These are phyloP conservation scores for Fonsecaea monophora DNA, from an alignment of 2,329 filamentous ascomycete species.

Conservation along the genomic window DNA sequence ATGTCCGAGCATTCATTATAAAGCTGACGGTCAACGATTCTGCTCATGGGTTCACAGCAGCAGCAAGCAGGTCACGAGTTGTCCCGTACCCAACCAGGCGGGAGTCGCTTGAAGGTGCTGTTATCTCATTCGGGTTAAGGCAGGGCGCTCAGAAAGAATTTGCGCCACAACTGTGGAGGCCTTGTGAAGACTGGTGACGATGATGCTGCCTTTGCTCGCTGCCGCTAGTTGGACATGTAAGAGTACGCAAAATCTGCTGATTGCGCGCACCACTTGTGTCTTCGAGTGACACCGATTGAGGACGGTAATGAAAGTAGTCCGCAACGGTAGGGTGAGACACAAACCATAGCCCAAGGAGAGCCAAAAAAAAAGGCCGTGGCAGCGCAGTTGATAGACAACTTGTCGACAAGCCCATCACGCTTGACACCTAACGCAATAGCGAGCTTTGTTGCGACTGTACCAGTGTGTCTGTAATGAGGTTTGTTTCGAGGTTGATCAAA, in stretches of 20 bases:
- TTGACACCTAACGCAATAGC: background rate
- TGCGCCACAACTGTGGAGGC: background rate
- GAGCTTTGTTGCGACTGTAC: background rate
- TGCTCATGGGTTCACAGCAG: too few relatives aligned
- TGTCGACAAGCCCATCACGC: background rate
- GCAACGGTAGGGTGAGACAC: background rate
- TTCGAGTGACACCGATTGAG: background rate
- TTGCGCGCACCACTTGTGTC: background rate
- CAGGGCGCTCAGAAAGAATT: background rate
- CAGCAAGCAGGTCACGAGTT: background rate
- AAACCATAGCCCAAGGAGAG: background rate
- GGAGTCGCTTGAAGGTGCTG: background rate
- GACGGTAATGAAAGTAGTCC: background rate
- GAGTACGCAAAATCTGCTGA: background rate
- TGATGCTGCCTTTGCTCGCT: background rate
- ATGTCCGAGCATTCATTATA: background rate
- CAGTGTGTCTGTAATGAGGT: background rate
- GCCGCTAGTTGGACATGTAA: background rate
- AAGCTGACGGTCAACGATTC: background rate
- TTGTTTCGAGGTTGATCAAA: background rate
- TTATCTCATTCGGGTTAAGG: background rate
- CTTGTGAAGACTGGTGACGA: background rate
- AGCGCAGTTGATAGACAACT: background rate
- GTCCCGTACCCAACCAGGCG: background rate
- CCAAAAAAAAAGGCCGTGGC: background rate